Evolutionary conservation across 768 basidiomycete genomes (phyloP).

Genomic region (Suillus plorans): DNA sequence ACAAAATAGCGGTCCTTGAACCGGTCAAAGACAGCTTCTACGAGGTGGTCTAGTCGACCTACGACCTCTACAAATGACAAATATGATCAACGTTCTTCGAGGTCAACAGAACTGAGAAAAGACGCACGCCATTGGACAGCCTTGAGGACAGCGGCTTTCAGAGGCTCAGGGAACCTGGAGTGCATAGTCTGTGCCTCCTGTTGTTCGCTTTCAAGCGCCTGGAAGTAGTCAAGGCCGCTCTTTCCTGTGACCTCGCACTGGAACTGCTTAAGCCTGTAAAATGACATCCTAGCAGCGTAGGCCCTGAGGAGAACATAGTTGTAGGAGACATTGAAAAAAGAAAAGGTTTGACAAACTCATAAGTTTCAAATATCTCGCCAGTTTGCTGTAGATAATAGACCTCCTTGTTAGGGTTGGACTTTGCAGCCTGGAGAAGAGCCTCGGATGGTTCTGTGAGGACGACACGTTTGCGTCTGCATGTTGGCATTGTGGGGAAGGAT

Average conservation of each 20-base stretch:
- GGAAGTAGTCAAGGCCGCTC: slow-evolving; percentile 90
- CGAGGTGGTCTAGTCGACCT: slow-evolving; percentile 91
- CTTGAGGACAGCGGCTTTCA: slow-evolving; percentile 88
- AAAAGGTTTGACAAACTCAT: slow-evolving; percentile 69
- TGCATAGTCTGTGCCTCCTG: slow-evolving; percentile 89
- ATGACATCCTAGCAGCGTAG: slow-evolving; percentile 90
- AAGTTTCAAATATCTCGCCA: slow-evolving; percentile 95
- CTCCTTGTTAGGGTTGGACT: slow-evolving; percentile 63
- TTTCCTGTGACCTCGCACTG: slow-evolving; percentile 98
- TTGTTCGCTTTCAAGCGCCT: slow-evolving; percentile 88
- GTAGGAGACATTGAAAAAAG: slow-evolving; percentile 21
- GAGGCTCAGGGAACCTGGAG: slow-evolving; percentile 85
- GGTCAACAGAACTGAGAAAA: slow-evolving; percentile 20
- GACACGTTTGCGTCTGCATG: slow-evolving; percentile 87
- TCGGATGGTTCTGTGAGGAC: slow-evolving; percentile 82
- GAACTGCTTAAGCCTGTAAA: slow-evolving; percentile 92
- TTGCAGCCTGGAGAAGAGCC: slow-evolving; percentile 62
- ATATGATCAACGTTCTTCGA: slow-evolving; percentile 12
- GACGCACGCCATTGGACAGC: slow-evolving; percentile 96
- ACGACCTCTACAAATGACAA: slow-evolving; percentile 73
- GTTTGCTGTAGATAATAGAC: slow-evolving; percentile 94
- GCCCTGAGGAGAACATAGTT: slow-evolving; percentile 41
- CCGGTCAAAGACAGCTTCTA: slow-evolving; percentile 92
- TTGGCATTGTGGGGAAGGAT: slow-evolving; percentile 64
- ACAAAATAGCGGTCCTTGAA: slow-evolving; percentile 95